Evolutionary conservation across 805 yeast species (phyloP), one percentile per base, ranked within the genome.

Genomic region (Ogataea ganodermae): DNA sequence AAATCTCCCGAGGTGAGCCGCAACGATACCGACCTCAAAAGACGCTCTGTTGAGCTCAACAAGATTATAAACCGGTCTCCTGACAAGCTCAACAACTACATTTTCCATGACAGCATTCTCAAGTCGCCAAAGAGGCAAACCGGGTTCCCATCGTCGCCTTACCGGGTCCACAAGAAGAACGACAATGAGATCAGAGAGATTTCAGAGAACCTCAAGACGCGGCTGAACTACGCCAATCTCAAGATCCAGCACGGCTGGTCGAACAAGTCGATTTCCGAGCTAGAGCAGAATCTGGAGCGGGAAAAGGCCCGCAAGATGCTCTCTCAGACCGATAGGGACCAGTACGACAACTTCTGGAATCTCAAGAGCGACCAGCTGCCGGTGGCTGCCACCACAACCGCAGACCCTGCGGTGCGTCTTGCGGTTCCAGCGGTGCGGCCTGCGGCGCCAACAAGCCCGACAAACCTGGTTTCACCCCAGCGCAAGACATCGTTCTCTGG

Each of bases 211-310:
- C 59, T 69, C 36, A 65, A 65, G 35, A 63, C 72, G 10, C 49
- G 71, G 38, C 60, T 69, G 30, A 67, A 65, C 35, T 67, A 69
- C 45, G 72, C 72, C 4, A 63, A 64, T 46, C 42, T 65, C 17
- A 68, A 68, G 52, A 63, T 68, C 17, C 69, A 68, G 49, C 62
- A 69, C 49, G 71, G 71, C 2, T 66, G 69, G 68, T 61, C 64
- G 7, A 51, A 55, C 18, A 58, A 58, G 35, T 57, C 65, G 6
- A 60, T 66, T 13, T 52, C 50, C 6, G 69, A 66, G 44, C 50
- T 65, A 13, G 67, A 61, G 42, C 52, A 62, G 36, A 59, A 59
- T 17, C 46, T 65, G 10, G 59, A 56, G 22, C 53, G 49, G 16
- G 57, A 59, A 35, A 44, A 55, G 43, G 42, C 58, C 33, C 32